phyloP scores from a whole-genome alignment of 805 yeast genomes.

The Candida succiphila region DNA sequence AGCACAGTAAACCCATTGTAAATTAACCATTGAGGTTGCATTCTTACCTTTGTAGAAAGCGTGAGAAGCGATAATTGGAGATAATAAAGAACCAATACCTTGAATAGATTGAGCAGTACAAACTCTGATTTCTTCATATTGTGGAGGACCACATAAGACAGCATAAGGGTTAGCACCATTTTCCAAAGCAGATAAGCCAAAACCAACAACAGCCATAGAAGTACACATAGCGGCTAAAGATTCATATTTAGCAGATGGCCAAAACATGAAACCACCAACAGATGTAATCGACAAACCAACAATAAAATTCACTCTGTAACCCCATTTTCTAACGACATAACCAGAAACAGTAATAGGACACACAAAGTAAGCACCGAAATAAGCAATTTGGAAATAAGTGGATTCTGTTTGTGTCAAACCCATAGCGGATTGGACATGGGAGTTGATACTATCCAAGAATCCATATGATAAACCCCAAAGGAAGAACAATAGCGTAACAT shows the following conservation, averaged over 20 bases:
- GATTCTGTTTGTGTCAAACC: constrained; percentile 4
- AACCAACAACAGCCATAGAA: constrained; percentile 6
- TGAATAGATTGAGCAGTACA: constrained; percentile 6
- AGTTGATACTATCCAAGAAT: constrained; percentile 5
- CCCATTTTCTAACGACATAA: constrained; percentile 3
- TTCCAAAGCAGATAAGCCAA: constrained; percentile 7
- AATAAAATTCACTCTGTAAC: constrained; percentile 6
- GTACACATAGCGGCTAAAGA: constrained; percentile 7
- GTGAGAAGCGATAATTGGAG: constrained; percentile 7
- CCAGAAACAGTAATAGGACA: constrained; percentile 5
- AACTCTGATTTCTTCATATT: constrained; percentile 5
- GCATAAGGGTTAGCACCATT: constrained; percentile 7
- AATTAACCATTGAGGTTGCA: constrained; percentile 3
- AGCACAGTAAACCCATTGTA: constrained; percentile 9
- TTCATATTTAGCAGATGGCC: constrained; percentile 7
- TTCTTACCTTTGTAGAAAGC: constrained; percentile 6
- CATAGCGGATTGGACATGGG: constrained; percentile 7
- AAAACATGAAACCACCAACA: constrained; percentile 6
- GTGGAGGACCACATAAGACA: constrained; percentile 5
- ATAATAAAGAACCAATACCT: constrained; percentile 7
- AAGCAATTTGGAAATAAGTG: constrained; percentile 6
- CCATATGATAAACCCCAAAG: constrained; percentile 9
- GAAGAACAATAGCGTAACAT: constrained; percentile 5
- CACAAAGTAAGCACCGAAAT: constrained; percentile 7
- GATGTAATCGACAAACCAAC: constrained; percentile 4